Base-by-base conservation (phyloP, 257 asterid species). In the Sherardia arvensis region DNA sequence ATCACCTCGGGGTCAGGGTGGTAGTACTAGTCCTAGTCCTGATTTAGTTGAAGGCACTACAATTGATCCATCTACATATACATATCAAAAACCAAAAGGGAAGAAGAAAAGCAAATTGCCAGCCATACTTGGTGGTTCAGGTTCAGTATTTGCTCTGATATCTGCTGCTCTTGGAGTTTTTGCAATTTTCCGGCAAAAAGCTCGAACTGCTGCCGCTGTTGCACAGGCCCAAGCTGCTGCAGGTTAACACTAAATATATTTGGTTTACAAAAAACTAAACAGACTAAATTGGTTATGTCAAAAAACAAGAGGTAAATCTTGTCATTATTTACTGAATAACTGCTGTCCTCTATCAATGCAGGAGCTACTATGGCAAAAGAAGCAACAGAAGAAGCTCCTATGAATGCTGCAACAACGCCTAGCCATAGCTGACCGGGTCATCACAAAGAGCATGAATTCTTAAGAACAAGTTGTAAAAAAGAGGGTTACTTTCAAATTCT, bases 41-140 rank as follows among this genome's bases (percentile, higher is more conserved):
- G 33, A 21, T 62, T 27, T 17, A 25, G 17, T 11, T 26, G 53
- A 26, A 20, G 67, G 66, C 3, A 21, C 30, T 43, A 43, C 51
- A 43, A 0, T 15, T 17, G 51, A 43, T 43, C n/a, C 51, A 49
- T n/a, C 17, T 54, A 33, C 18, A 38, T 25, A 23, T 4, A 28
- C 62, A 66, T 8, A 56, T 29, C 15, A 5, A 29, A 29, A 3
- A 18, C 62, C 70, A 34, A 54, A 28, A 53, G n/a, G 62, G 26
- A 58, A 53, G 70, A 66, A 66, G 17, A 66, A 5, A 9, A 66
- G 49, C 49, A 66, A 66, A 6, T 27, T 66, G 38, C 62, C 62
- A 17, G 61, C 29, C 22, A 66, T 66, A 30, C 26, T 66, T 34
- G 70, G 70, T 23, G 45, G 62, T 54, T 5, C 40, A 2, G 25